These are phyloP conservation scores for Vanrija humicola DNA, from an alignment of 1,284 basidiomycete genomes.

Conservation along the genomic window DNA sequence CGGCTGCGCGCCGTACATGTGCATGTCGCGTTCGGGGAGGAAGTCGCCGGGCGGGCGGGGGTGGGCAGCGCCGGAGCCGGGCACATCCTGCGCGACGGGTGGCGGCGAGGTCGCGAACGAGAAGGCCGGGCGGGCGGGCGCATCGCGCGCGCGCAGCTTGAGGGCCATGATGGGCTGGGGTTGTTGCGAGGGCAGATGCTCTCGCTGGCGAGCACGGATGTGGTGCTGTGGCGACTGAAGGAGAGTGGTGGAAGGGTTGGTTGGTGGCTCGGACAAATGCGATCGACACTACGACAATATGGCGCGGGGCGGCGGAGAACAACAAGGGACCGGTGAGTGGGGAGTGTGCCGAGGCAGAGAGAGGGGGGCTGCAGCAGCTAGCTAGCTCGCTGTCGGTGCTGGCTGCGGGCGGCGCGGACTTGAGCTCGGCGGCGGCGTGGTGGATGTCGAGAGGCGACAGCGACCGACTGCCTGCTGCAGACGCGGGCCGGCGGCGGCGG, in stretches of 20 bases:
- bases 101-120: constrained; percentile 24
- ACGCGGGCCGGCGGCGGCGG: background rate
- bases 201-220: too few relatives aligned
- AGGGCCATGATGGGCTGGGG: constrained; percentile 24
- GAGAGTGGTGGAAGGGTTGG: background rate
- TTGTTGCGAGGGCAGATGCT: background rate
- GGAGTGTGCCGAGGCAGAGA: too few relatives aligned
- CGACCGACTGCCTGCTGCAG: background rate
- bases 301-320: too few relatives aligned
- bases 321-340: too few relatives aligned
- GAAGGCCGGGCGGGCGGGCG: constrained; percentile 31
- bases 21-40: constrained; percentile 79
- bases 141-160: constrained; percentile 22
- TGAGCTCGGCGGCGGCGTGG: too few relatives aligned
- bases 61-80: constrained; percentile 3
- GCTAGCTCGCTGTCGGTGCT: too few relatives aligned
- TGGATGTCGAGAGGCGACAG: background rate
- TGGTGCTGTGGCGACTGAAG: background rate
- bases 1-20: constrained; percentile 72
- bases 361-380: too few relatives aligned
- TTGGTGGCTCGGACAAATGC: background rate
- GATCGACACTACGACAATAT: background rate
- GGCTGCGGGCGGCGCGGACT: too few relatives aligned
- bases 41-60: constrained; percentile 67
- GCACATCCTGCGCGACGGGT: constrained; percentile 5